phyloP scores from a whole-genome alignment of 140 eudicot species.

The Senecio squalidus region DNA sequence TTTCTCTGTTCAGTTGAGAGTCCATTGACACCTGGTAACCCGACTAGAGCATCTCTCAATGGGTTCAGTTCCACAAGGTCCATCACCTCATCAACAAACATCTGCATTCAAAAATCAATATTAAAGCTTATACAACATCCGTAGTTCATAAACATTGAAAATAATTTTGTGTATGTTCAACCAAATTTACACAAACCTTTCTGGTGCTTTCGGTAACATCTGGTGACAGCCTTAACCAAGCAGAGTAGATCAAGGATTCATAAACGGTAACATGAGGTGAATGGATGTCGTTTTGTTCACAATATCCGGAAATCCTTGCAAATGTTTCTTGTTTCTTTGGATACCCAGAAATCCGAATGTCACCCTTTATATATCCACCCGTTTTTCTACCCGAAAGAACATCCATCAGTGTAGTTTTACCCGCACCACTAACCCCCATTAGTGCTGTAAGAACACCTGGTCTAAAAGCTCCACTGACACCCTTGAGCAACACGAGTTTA shows the following conservation, averaged over 20 bases:
- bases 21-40: conserved; percentile 74
- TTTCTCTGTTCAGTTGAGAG: conserved; percentile 84
- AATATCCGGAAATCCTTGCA: conserved; percentile 46
- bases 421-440: conserved; percentile 57
- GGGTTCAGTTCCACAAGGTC: conserved; percentile 63
- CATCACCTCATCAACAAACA: conserved; percentile 75
- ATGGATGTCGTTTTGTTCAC: conserved; percentile 52
- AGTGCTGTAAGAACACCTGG: conserved; percentile 54
- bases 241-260: conserved; percentile 42
- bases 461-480: conserved; percentile 43
- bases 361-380: conserved; percentile 41
- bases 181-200: conserved; percentile 22
- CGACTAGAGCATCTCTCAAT: conserved; percentile 61
- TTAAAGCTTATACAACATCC: too few relatives aligned
- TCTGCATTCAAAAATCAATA: conserved; percentile 31
- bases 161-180: too few relatives aligned
- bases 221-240: conserved; percentile 42
- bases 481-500: conserved; percentile 37
- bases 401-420: conserved; percentile 52
- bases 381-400: conserved; percentile 50
- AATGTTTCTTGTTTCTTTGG: conserved; percentile 54
- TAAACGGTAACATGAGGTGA: conserved; percentile 49
- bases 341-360: conserved; percentile 37
- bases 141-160: too few relatives aligned
- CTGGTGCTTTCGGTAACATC: conserved; percentile 21